A percentile compares a stretch with the other conserved stretches of the same genome.
Conservation (phyloP, 2,329 filamentous ascomycete genomes). For the Pseudogymnoascus pannorum region DNA sequence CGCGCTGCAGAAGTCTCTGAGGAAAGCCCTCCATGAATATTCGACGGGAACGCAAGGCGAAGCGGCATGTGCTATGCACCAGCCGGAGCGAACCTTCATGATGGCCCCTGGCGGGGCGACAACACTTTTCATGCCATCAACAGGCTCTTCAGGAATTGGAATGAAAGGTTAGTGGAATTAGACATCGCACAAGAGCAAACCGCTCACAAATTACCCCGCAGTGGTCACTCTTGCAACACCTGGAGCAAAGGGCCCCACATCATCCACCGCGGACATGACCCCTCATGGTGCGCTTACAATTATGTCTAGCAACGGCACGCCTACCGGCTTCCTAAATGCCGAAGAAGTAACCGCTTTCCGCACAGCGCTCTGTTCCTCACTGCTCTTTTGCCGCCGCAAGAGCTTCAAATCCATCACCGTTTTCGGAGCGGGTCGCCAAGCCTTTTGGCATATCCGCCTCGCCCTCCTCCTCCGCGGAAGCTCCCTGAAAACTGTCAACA, state of each 20-base stretch:
- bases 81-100: conserved; percentile 46
- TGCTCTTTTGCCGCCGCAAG: conserved; percentile 56
- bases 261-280: conserved; percentile 42
- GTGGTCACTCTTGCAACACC: conserved; percentile 56
- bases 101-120: conserved; percentile 45
- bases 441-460: conserved; percentile 89
- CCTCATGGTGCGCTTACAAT: conserved; percentile 58
- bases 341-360: conserved; percentile 72
- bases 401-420: conserved; percentile 70
- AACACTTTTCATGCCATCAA: conserved; percentile 69
- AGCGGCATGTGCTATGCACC: conserved; percentile 39
- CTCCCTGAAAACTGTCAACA: conserved; percentile 71
- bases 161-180: conserved; percentile 50
- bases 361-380: conserved; percentile 65
- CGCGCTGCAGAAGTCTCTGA: conserved; percentile 42
- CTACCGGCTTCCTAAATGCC: conserved; percentile 64
- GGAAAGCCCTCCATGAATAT: conserved; percentile 51
- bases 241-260: conserved; percentile 19
- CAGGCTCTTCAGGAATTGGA: conserved; percentile 54
- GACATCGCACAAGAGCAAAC: background rate
- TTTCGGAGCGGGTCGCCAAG: conserved; percentile 84
- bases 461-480: conserved; percentile 64
- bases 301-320: conserved; percentile 53
- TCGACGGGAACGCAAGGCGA: conserved; percentile 45
- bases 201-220: conserved; percentile 23